Conservation (phyloP, 805 yeast genomes). For the Hanseniaspora hatyaiensis region DNA sequence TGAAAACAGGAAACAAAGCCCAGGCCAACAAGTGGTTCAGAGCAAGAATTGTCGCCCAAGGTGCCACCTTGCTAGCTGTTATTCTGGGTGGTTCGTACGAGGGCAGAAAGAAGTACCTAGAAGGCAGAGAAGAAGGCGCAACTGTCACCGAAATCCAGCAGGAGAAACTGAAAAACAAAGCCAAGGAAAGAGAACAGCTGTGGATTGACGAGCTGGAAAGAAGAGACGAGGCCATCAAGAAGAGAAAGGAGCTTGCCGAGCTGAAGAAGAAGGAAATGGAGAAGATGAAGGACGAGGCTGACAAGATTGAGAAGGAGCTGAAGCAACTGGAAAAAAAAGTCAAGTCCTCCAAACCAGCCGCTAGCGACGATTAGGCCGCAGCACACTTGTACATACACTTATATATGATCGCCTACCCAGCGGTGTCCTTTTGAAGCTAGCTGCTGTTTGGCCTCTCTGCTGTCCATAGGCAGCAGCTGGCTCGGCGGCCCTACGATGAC, state of each 20-base stretch:
- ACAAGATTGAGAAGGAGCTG: conserved; percentile 24
- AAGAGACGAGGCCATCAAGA: conserved; percentile 62
- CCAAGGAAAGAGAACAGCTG: conserved; percentile 67
- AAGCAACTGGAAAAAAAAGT: conserved; percentile 22
- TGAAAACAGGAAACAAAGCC: conserved; percentile 57
- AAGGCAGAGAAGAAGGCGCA: conserved; percentile 33
- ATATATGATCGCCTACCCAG: not conserved
- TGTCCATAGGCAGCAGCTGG: too few species aligned
- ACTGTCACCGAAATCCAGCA: not conserved
- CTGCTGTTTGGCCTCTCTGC: too few species aligned
- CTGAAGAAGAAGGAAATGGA: conserved; percentile 37
- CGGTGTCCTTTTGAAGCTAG: too few species aligned
- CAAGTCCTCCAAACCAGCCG: too few species aligned
- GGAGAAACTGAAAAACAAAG: conserved; percentile 26
- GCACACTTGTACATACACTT: too few species aligned
- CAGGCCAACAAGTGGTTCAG: conserved; percentile 80
- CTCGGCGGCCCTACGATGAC: too few species aligned
- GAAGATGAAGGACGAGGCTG: conserved; percentile 30
- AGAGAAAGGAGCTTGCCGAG: conserved; percentile 57
- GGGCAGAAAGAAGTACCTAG: conserved; percentile 54
- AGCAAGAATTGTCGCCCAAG: conserved; percentile 82
- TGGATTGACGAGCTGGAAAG: conserved; percentile 89
- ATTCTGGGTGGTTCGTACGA: conserved; percentile 54
- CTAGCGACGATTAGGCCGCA: too few species aligned
- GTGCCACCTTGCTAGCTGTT: conserved; percentile 68